These are phyloP conservation scores for Thamnidium elegans DNA, from an alignment of 192 early-diverging fungal species.

Conservation along the genomic window DNA sequence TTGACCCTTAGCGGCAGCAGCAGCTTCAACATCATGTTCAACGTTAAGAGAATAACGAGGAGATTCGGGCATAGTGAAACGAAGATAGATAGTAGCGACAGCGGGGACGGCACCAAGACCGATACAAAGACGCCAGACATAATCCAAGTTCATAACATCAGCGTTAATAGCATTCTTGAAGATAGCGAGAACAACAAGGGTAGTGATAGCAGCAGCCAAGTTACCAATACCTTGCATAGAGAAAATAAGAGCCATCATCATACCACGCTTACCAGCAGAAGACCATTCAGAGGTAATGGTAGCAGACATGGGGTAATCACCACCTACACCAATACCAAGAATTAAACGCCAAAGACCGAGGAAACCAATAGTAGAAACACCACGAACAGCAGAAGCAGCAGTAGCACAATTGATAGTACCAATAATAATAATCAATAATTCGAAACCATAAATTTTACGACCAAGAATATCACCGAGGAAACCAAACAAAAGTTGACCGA, in stretches of 20 bases:
- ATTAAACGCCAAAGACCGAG: slow-evolving; percentile 89
- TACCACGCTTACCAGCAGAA: slow-evolving; percentile 72
- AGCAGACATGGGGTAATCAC: slow-evolving; percentile 93
- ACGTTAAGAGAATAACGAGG: slow-evolving; percentile 78
- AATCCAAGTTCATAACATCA: slow-evolving; percentile 72
- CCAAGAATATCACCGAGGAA: slow-evolving; percentile 83
- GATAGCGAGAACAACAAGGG: slow-evolving; percentile 68
- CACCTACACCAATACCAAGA: slow-evolving; percentile 91
- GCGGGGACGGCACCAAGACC: slow-evolving; percentile 85
- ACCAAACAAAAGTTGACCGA: slow-evolving; percentile 87
- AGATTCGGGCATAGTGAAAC: slow-evolving; percentile 89
- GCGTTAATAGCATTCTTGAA: slow-evolving; percentile 68
- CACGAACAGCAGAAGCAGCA: slow-evolving; percentile 61
- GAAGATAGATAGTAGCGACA: slow-evolving; percentile 82
- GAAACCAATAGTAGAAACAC: slow-evolving; percentile 68
- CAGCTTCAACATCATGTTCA: slow-evolving; percentile 46
- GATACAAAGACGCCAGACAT: slow-evolving; percentile 88
- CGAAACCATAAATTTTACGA: slow-evolving; percentile 83
- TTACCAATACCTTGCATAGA: slow-evolving; percentile 94
- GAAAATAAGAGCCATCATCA: slow-evolving; percentile 66
- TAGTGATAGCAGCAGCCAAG: slow-evolving; percentile 74
- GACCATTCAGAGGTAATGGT: slow-evolving; percentile 91
- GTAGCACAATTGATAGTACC: slow-evolving; percentile 79
- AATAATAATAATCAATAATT: slow-evolving; percentile 88
- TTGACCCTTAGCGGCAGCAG: slow-evolving; percentile 45